Evolutionary conservation across 345 rosid species (phyloP).

Genomic region (Citrus reticulata): DNA sequence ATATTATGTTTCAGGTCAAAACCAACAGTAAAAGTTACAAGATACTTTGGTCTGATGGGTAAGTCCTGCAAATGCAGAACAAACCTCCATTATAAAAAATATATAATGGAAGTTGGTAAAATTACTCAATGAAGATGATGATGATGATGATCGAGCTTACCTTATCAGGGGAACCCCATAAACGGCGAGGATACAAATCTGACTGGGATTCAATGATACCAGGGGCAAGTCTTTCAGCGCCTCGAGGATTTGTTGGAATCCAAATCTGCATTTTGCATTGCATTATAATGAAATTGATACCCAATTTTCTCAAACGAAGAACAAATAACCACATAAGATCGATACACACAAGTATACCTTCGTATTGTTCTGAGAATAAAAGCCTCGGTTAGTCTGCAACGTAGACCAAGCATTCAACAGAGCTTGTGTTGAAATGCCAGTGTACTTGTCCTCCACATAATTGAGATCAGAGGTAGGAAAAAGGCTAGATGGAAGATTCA

Average conservation of each 20-base stretch:
- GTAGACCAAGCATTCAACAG: conserved; percentile 71
- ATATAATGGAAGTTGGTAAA: too few species aligned
- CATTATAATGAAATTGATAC: too few species aligned
- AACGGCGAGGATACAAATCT: conserved; percentile 67
- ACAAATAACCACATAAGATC: too few species aligned
- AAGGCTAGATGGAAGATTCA: conserved; percentile 77
- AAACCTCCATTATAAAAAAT: too few species aligned
- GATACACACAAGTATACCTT: conserved; percentile 32
- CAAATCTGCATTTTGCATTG: conserved; percentile 57
- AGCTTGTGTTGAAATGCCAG: conserved; percentile 69
- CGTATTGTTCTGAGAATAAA: conserved; percentile 32
- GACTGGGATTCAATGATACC: conserved; percentile 74
- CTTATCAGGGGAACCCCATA: conserved; percentile 86
- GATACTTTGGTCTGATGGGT: conserved; percentile 54
- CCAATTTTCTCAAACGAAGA: too few species aligned
- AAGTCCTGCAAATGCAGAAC: conserved; percentile 63
- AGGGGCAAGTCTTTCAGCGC: conserved; percentile 89
- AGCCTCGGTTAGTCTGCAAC: conserved; percentile 35
- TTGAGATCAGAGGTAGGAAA: conserved; percentile 82
- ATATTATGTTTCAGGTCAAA: conserved; percentile 69
- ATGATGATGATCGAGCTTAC: conserved; percentile 26
- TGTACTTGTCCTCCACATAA: conserved; percentile 73
- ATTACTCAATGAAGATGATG: too few species aligned
- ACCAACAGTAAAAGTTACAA: conserved; percentile 93
- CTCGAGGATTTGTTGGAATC: conserved; percentile 89